Evolutionary conservation across 2,329 filamentous ascomycete species (phyloP).

Genomic region (Fusarium falciforme): DNA sequence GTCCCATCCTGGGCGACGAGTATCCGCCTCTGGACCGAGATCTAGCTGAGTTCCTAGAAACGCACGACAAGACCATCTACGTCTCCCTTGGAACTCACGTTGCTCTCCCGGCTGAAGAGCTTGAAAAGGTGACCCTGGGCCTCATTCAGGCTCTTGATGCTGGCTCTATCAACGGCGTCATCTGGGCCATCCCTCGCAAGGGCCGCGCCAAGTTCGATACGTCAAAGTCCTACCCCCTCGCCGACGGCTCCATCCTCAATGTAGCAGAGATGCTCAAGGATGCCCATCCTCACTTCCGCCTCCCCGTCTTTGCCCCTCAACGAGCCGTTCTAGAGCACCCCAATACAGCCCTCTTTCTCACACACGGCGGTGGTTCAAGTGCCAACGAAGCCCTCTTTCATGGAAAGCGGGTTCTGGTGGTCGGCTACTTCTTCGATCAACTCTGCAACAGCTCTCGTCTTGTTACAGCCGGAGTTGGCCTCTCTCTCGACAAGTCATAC

Average conservation of each 20-base stretch:
- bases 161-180: conserved; percentile 52
- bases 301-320: conserved; percentile 54
- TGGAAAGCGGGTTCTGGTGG: conserved; percentile 49
- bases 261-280: conserved; percentile 41
- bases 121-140: conserved; percentile 48
- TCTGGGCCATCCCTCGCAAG: conserved; percentile 50
- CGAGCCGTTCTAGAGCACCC: conserved; percentile 52
- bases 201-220: conserved; percentile 38
- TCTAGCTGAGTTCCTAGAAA: conserved; percentile 45
- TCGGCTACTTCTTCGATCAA: conserved; percentile 57
- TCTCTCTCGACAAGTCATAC: conserved; percentile 50
- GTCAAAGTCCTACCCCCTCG: conserved; percentile 16
- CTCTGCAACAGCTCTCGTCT: conserved; percentile 52
- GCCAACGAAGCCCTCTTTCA: conserved; percentile 56
- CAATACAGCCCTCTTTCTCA: conserved; percentile 51
- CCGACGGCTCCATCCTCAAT: conserved; percentile 20
- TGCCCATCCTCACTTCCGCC: conserved; percentile 45
- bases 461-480: conserved; percentile 48
- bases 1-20: conserved; percentile 53
- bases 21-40: conserved; percentile 47
- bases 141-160: conserved; percentile 41
- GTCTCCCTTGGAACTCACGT: conserved; percentile 57
- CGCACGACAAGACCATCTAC: conserved; percentile 51
- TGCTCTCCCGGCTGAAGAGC: conserved; percentile 44
- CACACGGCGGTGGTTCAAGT: conserved; percentile 55